Evolutionary conservation across 2,329 filamentous ascomycete genomes (phyloP), one percentile per base, ranked within the genome.

Genomic region (Pezicula carpinea): DNA sequence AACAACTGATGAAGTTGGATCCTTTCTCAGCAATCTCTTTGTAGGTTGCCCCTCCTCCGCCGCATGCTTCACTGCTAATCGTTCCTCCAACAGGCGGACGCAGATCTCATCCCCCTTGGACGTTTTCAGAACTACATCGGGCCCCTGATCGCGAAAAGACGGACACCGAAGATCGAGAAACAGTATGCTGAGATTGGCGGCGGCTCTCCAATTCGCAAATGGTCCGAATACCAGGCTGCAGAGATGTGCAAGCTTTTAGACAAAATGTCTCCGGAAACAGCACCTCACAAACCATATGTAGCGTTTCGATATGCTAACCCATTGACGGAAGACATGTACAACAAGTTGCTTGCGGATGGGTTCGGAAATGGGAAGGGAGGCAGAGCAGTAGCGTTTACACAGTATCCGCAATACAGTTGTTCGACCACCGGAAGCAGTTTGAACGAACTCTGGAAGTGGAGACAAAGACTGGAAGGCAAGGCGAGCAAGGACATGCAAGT

Each of bases 231-330:
- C 63, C 93, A 99, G 68, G 90, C 83, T 50, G 76, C 77, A 49
- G 91, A 97, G 69, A 96, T 97, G 89, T 99, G 93, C 79, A 96
- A 96, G 75, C 80, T 97, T 43, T 77, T 99, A 43, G 93, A 99
- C 75, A 79, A 85, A 58, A 86, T 89, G 51, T 95, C 87, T 2
- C 93, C 93, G 5, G 87, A 95, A 64, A 96, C 91, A 1, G 93
- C 93, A 3, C 93, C 93, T 5, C 93, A 99, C 66, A 96, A 93
- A 66, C 93, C 93, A 7, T 99, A 99, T 62, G 90, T 97, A 39
- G 92, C 93, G 13, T 99, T 99, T 67, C 87, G 93, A 53, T 99
- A 99, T 63, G 92, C 95, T 13, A 77, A 91, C 52, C 93, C 93
- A 1, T 69, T 99, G 63, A 99, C 93, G 2, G 93, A 97, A 70